Base-by-base conservation (phyloP, 805 yeast species). In the Candida xyloterini region DNA sequence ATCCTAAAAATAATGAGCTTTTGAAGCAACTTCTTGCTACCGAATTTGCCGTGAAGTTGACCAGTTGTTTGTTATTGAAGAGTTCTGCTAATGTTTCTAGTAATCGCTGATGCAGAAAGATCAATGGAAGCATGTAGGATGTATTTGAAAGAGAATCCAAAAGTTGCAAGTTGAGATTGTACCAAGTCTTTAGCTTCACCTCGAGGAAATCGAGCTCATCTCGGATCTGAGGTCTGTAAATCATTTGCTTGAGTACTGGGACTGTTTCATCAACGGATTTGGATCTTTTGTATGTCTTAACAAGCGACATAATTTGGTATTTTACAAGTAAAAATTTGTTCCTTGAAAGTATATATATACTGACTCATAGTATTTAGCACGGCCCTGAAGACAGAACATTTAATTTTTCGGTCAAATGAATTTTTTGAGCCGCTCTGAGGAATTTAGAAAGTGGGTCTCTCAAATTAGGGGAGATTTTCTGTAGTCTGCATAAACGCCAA, bases 21-120 rank as follows among this genome's bases (percentile, higher is more conserved):
- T 32, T 42, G 39, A 47, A 50, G 34, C 55, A 50, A 27, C 38
- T 36, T 10, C 43, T 28, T 6, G 49, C 39, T 21, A 50, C 40
- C 20, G 46, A 42, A 10, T 39, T 45, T 5, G 27, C 44, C 7
- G 42, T 24, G 30, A 44, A 44, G 16, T 29, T 35, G 8, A 48
- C 35, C 30, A 50, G 24, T 6, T 36, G 37, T 21, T 37, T 43
- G 11, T 35, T 30, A 28, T 40, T 38, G 8, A 16, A 25, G 13
- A 50, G 16, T n/a, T 50, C 55, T 23, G 29, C 41, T 14, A 48
- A 30, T 3, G 39, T 27, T 13, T 33, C 42, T 4, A 44, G 23
- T 9, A 46, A 15, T 10, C 18, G 32, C 3, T 47, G 36, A 10
- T 50, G 50, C 10, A 45, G 21, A 21, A 41, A 33, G 3, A 50